phyloP scores from a whole-genome alignment of 805 yeast species.

The Metschnikowia santaceciliae region DNA sequence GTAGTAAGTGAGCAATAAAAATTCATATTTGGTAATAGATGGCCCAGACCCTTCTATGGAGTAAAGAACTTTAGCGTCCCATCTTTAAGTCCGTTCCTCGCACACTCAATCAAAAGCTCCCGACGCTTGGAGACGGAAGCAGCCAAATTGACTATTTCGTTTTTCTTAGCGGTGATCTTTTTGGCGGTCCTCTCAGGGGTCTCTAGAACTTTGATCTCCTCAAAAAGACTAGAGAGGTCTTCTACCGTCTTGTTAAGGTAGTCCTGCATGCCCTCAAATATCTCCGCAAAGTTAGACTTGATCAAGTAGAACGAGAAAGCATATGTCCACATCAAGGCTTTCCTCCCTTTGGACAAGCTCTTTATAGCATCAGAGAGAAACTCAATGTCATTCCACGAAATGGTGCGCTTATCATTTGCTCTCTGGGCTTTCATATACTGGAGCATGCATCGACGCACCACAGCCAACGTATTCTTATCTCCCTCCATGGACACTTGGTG shows the following conservation, averaged over 20 bases:
- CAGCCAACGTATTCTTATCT: slow-evolving; percentile 60
- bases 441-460: slow-evolving; percentile 60
- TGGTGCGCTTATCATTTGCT: slow-evolving; percentile 11
- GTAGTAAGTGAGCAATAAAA: no score
- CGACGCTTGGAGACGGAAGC: slow-evolving; percentile 41
- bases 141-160: slow-evolving; percentile 39
- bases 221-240: slow-evolving; percentile 59
- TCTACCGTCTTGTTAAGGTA: slow-evolving; percentile 65
- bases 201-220: slow-evolving; percentile 30
- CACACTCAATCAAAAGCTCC: slow-evolving; percentile 40
- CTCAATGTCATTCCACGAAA: slow-evolving; percentile 85
- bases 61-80: slow-evolving; percentile 22
- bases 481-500: slow-evolving; percentile 75
- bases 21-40: no score
- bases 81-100: slow-evolving; percentile 38
- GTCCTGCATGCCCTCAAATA: slow-evolving; percentile 70
- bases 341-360: slow-evolving; percentile 62
- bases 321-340: slow-evolving; percentile 86
- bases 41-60: not conserved
- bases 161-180: slow-evolving; percentile 34
- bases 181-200: slow-evolving; percentile 23
- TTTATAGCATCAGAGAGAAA: slow-evolving; percentile 72
- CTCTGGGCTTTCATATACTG: slow-evolving; percentile 60
- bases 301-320: slow-evolving; percentile 70
- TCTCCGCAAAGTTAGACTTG: slow-evolving; percentile 48